phyloP scores from a whole-genome alignment of 768 basidiomycete genomes.

The Auricularia cornea region DNA sequence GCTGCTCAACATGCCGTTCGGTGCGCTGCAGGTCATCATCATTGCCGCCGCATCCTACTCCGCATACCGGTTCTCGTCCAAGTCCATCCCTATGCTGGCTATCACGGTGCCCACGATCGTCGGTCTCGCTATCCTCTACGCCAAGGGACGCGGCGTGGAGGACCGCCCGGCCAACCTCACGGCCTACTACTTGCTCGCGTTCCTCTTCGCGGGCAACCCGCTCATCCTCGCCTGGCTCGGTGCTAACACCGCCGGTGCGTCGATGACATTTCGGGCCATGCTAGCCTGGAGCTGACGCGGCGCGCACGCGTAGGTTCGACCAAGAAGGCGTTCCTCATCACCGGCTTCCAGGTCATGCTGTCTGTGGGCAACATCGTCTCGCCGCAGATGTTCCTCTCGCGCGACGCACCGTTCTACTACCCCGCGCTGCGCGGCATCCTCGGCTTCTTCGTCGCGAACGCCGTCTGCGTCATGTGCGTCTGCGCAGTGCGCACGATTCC shows the following conservation, averaged over 20 bases:
- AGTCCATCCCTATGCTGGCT: conserved; percentile 31
- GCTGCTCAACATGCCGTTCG: conserved; percentile 42
- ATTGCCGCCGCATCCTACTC: conserved; percentile 28
- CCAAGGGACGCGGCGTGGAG: conserved; percentile 24
- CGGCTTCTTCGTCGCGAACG: conserved; percentile 32
- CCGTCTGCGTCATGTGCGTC: conserved; percentile 27
- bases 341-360: conserved; percentile 11
- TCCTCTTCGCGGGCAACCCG: conserved; percentile 26
- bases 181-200: conserved; percentile 29
- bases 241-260: conserved; percentile 21
- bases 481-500: not conserved
- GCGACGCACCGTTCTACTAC: conserved; percentile 24
- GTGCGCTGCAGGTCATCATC: conserved; percentile 33
- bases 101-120: conserved; percentile 31
- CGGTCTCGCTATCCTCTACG: conserved; percentile 27
- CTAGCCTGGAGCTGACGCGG: too few relatives aligned
- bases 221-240: conserved; percentile 25
- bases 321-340: conserved; percentile 33
- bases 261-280: conserved; percentile 9
- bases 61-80: conserved; percentile 30
- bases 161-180: conserved; percentile 24
- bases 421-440: conserved; percentile 30
- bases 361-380: conserved; percentile 22
- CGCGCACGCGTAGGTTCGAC: conserved; percentile 20
- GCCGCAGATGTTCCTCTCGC: conserved; percentile 22